These are phyloP conservation scores for Phytophthora brassicae DNA, from an alignment of 352 stramenopile genomes.

Conservation along the genomic window DNA sequence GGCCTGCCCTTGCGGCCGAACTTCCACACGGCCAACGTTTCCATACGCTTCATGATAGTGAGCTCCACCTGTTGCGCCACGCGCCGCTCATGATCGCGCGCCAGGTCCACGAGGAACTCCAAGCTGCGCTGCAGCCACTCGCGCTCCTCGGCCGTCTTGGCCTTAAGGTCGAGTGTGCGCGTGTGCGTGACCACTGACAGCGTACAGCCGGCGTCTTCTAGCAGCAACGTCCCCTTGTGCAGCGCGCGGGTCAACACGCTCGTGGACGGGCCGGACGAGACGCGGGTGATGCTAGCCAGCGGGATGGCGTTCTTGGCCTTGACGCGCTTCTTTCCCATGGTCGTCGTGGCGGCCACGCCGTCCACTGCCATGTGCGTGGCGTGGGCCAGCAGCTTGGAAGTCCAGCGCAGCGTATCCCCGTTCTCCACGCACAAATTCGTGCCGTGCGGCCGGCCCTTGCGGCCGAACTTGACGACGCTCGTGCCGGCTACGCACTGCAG, in stretches of 20 bases:
- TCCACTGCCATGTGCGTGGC: constrained; percentile 35
- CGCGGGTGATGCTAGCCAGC: constrained; percentile 55
- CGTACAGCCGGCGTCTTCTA: constrained; percentile 68
- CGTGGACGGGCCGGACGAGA: constrained; percentile 57
- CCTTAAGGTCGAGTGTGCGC: constrained; percentile 78
- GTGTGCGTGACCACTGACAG: constrained; percentile 75
- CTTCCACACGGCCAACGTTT: constrained; percentile 71
- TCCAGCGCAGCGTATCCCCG: constrained; percentile 79
- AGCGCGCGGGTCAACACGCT: constrained; percentile 67
- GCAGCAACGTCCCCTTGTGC: constrained; percentile 63
- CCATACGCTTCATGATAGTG: constrained; percentile 85
- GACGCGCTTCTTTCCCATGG: constrained; percentile 46
- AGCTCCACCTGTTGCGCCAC: constrained; percentile 81
- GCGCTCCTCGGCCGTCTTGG: constrained; percentile 61
- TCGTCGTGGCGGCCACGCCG: constrained; percentile 35
- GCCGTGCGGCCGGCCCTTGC: constrained; percentile 75
- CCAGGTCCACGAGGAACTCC: constrained; percentile 70
- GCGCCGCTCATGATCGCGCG: constrained; percentile 69
- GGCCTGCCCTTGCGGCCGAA: constrained; percentile 73
- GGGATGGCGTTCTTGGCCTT: constrained; percentile 65
- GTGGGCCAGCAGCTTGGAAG: constrained; percentile 61
- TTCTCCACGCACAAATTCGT: constrained; percentile 81
- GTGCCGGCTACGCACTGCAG: constrained; percentile 78
- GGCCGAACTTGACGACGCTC: constrained; percentile 76
- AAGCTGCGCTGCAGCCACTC: constrained; percentile 82